Evolutionary conservation across 345 rosid species (phyloP), one percentile per base, ranked within the genome.

Genomic region (Leavenworthia alabamica): DNA sequence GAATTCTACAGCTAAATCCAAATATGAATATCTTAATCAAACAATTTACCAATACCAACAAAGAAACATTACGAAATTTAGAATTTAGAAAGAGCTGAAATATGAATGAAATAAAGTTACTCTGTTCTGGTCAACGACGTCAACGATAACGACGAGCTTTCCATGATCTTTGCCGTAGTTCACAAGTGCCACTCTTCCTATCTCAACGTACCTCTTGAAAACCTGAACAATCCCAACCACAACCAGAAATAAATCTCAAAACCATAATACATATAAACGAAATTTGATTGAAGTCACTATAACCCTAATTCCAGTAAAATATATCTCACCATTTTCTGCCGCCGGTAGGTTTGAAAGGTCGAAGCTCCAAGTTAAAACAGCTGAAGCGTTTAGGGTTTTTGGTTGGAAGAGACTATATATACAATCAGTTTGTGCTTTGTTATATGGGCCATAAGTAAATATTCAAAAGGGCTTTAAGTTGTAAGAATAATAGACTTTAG

Each of bases 201-300:
- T 89, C 92, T 89, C 97, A 0, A 89, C 95, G 75, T 81, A 86
- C 79, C 97, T 84, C 83, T 86, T 86, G 88, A 86, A 89, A 40
- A 84, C 89, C 97, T 89, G 47, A 66, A 54, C 43, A 41, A 8
- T 5, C 27, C n/a, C n/a, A n/a, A 57, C 46, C 46, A 50, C 3
- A 1, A 28, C n/a, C 16, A 14, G 12, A 28, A 22, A 51, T 20
- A 56, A 12, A 48, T 22, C 28, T 46, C 2, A 48, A 2, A 16
- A 41, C 35, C 0, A 5, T 50, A 14, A 2, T 1, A 8, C 6
- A 46, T 28, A 23, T 28, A 23, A 27, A 51, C 41, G 3, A 2
- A 4, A 27, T 2, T 45, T 19, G 41, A 26, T 13, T n/a, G 12
- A 4, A 40, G 11, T 31, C 5, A 10, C 12, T 13, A 1, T 3